These are phyloP conservation scores for Mortierella hygrophila DNA, from an alignment of 192 early-diverging fungal genomes.

Conservation along the genomic window DNA sequence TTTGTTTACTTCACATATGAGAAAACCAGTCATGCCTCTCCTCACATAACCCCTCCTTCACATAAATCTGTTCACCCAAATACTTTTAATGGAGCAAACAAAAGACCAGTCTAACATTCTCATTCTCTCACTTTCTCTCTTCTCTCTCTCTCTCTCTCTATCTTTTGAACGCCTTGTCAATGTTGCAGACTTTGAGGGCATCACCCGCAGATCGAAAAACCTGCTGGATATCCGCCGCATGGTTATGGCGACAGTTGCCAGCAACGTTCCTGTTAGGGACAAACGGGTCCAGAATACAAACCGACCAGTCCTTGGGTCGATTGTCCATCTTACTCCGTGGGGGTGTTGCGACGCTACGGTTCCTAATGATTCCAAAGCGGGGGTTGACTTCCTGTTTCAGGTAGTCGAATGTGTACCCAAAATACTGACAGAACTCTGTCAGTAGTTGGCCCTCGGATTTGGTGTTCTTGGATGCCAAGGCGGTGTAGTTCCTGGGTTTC, in stretches of 20 bases:
- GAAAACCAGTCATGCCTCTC: too few relatives aligned
- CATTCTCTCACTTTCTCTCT: too few relatives aligned
- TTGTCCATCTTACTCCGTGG: background rate
- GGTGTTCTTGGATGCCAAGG: background rate
- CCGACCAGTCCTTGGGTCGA: background rate
- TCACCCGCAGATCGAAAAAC: background rate
- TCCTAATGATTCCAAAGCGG: background rate
- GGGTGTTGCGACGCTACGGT: background rate
- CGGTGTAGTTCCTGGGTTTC: background rate
- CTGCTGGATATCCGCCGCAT: background rate
- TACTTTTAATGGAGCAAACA: too few relatives aligned
- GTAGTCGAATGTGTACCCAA: slow-evolving; percentile 3
- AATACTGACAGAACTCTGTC: background rate
- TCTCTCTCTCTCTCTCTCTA: background rate
- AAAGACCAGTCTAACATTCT: too few relatives aligned
- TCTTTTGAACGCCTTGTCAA: background rate
- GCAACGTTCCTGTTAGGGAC: slow-evolving; percentile 5
- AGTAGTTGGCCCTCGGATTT: background rate
- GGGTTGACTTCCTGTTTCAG: background rate
- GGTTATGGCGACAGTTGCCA: background rate
- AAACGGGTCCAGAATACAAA: slow-evolving; percentile 15
- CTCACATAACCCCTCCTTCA: too few relatives aligned
- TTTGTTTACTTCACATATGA: too few relatives aligned
- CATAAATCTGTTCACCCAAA: too few relatives aligned
- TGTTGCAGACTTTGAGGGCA: background rate